Evolutionary conservation across 768 basidiomycete species (phyloP), one percentile per base, ranked within the genome.

Genomic region (Macrolepiota albuminosa): DNA sequence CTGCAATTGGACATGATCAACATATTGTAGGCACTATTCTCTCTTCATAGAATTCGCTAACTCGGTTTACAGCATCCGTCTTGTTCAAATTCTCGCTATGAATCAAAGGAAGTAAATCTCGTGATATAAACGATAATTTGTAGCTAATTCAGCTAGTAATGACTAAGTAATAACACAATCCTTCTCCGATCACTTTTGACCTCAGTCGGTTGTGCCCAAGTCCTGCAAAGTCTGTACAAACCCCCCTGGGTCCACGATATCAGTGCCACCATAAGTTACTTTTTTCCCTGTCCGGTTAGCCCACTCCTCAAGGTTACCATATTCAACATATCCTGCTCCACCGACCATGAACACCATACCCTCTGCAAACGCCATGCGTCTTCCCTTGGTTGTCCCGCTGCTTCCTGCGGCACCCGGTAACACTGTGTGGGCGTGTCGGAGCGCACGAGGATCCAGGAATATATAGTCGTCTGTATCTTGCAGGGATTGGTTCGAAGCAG

Each of bases 391-490:
- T 18, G 68, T 64, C 39, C 76, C 77, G 57, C 80, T 80, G 48
- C 78, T 75, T n/a, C 81, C 75, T 18, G 78, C 67, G n/a, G 76
- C 83, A 8, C 84, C 86, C 18, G 84, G 82, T 54, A 81, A 68
- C 37, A 84, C 78, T 60, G 76, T 65, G 66, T 82, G 65, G 60
- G 75, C 69, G 63, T 83, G 77, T 52, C 89, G 84, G 10, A 89
- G 85, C 14, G 89, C 87, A 24, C 90, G 87, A 9, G 96, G 96
- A 71, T 99, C 96, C 57, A 99, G 86, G 77, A 91, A 89, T 47
- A 99, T 71, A 73, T 88, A 99, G 34, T 99, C 96, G 69, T 99
- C 96, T 1, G 96, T 98, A 72, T 97, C 95, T 68, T 93, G 89
- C 37, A 99, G 73, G 5, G 97, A 98, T 70, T 95, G 91, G 60